phyloP scores from a whole-genome alignment of 768 basidiomycete species.

The Crassisporium funariophilum region DNA sequence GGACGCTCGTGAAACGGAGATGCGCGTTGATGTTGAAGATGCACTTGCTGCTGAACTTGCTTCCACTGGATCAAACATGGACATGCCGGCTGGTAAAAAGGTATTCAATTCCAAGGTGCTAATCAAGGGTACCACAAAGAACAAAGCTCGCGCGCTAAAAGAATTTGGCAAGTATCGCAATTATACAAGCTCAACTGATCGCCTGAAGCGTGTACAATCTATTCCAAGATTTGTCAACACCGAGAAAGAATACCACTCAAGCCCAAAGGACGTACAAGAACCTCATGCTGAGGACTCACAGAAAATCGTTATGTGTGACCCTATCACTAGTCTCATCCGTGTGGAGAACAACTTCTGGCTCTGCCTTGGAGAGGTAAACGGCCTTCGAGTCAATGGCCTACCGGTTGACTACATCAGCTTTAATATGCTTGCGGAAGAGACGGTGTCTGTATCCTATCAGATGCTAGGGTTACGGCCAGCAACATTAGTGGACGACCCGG shows the following conservation, averaged over 20 bases:
- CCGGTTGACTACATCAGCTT: constrained; percentile 15
- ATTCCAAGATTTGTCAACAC: constrained; percentile 9
- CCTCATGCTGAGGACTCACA: background rate
- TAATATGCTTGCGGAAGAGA: constrained; percentile 16
- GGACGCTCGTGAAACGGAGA: constrained; percentile 3
- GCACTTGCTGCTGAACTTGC: background rate
- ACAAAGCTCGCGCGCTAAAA: constrained; percentile 13
- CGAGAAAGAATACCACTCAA: background rate
- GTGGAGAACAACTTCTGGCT: constrained; percentile 27
- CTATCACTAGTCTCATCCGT: constrained; percentile 24
- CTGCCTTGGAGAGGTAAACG: constrained; percentile 28
- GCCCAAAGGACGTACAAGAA: background rate
- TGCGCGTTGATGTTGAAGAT: constrained; percentile 17
- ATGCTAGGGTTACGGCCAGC: constrained; percentile 12
- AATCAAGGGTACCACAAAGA: constrained; percentile 6
- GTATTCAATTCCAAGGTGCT: background rate
- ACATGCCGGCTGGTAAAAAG: background rate
- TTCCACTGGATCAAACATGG: background rate
- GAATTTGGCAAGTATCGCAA: constrained; percentile 16
- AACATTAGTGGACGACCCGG: constrained; percentile 12
- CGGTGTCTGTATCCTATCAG: constrained; percentile 12
- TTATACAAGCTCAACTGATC: constrained; percentile 17
- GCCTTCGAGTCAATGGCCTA: constrained; percentile 20
- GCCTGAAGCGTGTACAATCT: constrained; percentile 18
- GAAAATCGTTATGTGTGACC: constrained; percentile 22